phyloP scores from a whole-genome alignment of 441 rosid genomes.

The Rhodomyrtus psidioides region DNA sequence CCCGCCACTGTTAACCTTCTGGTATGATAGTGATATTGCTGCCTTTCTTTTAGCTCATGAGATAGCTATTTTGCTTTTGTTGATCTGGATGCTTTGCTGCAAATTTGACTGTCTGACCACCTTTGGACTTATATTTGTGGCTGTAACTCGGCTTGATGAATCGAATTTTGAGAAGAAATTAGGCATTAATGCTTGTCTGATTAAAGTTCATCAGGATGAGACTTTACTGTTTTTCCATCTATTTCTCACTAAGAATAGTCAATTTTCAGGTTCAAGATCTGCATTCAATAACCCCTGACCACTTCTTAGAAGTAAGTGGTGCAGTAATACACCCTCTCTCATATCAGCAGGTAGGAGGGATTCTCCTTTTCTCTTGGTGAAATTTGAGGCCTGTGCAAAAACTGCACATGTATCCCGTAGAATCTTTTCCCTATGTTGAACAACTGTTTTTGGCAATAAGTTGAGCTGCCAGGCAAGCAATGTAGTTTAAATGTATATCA shows the following conservation, averaged over 20 bases:
- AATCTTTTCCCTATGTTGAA: neutral
- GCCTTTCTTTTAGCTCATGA: neutral
- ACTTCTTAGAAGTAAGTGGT: slow-evolving; percentile 95
- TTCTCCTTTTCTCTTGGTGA: neutral
- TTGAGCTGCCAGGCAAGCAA: neutral
- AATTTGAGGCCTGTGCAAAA: neutral
- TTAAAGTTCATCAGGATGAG: neutral
- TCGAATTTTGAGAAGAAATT: neutral
- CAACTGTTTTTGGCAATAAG: neutral
- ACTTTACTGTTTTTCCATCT: neutral
- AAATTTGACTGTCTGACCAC: neutral
- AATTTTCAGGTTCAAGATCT: slow-evolving; percentile 83
- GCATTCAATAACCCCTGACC: slow-evolving; percentile 81
- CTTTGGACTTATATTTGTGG: neutral
- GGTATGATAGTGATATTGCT: slow-evolving; percentile 42
- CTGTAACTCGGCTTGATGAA: neutral
- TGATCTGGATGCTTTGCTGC: neutral
- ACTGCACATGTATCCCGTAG: neutral
- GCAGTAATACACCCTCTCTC: slow-evolving; percentile 93
- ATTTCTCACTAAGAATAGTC: neutral
- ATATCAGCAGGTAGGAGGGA: slow-evolving; percentile 77
- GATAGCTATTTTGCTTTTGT: neutral
- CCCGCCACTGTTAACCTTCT: slow-evolving; percentile 49
- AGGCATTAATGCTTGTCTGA: neutral
- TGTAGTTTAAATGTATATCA: neutral